phyloP scores from a whole-genome alignment of 495 filamentous ascomycete species.

The Xylaria nigripes region DNA sequence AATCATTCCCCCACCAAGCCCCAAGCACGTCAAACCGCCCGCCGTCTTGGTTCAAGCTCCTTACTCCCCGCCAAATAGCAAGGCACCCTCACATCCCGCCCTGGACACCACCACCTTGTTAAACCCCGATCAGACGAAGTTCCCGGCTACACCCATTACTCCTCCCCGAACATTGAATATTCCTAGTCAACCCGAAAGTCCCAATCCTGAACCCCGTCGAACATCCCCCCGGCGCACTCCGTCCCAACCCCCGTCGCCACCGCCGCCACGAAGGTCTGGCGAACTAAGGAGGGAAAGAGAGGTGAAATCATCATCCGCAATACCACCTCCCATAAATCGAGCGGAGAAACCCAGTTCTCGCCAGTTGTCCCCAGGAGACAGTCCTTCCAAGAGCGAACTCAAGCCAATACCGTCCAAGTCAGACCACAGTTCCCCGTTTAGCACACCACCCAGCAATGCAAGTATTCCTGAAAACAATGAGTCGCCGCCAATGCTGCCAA shows the following conservation, averaged over 20 bases:
- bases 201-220: constrained; percentile 34
- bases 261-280: constrained; percentile 45
- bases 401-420: constrained; percentile 15
- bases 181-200: constrained; percentile 45
- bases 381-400: constrained; percentile 25
- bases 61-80: constrained; percentile 56
- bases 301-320: constrained; percentile 33
- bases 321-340: constrained; percentile 66
- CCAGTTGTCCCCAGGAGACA: constrained; percentile 16
- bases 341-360: constrained; percentile 67
- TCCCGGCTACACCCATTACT: constrained; percentile 41
- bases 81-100: constrained; percentile 27
- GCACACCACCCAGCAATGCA: constrained; percentile 74
- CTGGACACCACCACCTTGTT: constrained; percentile 35
- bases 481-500: constrained; percentile 35
- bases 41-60: constrained; percentile 67
- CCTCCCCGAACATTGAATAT: constrained; percentile 46
- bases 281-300: constrained; percentile 40
- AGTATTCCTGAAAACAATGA: constrained; percentile 48
- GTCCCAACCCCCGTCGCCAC: constrained; percentile 44
- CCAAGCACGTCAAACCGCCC: constrained; percentile 53
- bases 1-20: constrained; percentile 31
- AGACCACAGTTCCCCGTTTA: constrained; percentile 70
- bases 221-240: constrained; percentile 38
- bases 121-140: constrained; percentile 38